Base-by-base conservation (phyloP, 148 eudicot genomes). In the Talinum fruticosum region DNA sequence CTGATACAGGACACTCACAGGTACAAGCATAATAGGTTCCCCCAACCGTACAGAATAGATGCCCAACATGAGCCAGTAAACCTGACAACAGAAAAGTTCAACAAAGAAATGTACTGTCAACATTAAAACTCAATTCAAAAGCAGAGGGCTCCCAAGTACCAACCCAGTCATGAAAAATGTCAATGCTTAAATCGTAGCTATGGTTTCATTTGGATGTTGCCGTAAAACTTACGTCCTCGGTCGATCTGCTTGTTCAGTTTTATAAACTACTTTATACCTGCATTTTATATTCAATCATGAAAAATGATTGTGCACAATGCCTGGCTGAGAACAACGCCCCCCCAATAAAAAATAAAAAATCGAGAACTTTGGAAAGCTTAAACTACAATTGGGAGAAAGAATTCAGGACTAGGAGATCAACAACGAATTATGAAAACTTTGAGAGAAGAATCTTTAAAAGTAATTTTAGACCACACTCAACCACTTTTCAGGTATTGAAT, bases 31-130 rank as follows among this genome's bases (percentile, higher is more conserved):
- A 87, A 16, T 51, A 95, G 93, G 87, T 95, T 95, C 23, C 96
- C 97, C 99, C 97, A 95, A 73, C 99, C 99, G 75, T 93, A 95
- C 12, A 95, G 83, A 49, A 92, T 62, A 41, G 93, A 80, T 47
- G 92, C 96, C 99, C 99, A 96, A 16, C 76, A 65, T 78, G 97
- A 91, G 80, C 99, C 99, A 66, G 86, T 86, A 81, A 96, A 96
- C 99, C 99, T 96, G 94, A 83, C 84, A 36, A 47, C 61, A 32
- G 44, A 29, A 38, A 51, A 18, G 19, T 18, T 19, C 57, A 18
- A 51, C 15, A 51, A 19, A 19, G 6, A 19, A 51, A 51, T 35
- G 7, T 28, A 47, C 41, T 32, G 6, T 68, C 36, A 74, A 30
- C 35, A 41, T 13, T 29, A 10, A 21, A 57, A 61, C 34, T 34